Evolutionary conservation across 345 rosid genomes (phyloP).

Genomic region (Hibiscus trionum): DNA sequence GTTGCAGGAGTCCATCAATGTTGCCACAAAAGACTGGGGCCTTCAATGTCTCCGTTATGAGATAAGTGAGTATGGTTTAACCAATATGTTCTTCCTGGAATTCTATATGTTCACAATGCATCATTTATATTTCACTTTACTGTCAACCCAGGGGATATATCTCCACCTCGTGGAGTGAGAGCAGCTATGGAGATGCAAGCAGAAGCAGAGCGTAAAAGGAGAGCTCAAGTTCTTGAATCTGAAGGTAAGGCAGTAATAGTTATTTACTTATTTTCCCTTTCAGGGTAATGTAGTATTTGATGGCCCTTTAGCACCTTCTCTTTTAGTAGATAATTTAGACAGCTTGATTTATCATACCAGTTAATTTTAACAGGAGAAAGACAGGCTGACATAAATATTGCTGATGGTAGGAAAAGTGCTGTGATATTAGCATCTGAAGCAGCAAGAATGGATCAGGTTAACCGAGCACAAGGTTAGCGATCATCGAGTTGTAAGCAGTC

Average conservation of each 20-base stretch:
- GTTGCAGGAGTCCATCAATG: slow-evolving; percentile 78
- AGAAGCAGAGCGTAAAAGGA: slow-evolving; percentile 92
- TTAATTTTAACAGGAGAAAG: slow-evolving; percentile 42
- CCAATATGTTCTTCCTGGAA: neutral
- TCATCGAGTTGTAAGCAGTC: neutral
- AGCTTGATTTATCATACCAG: neutral
- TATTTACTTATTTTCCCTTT: neutral
- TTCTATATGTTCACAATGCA: neutral
- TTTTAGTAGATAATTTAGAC: neutral
- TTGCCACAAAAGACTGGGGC: slow-evolving; percentile 91
- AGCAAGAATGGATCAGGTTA: slow-evolving; percentile 54
- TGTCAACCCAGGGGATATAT: slow-evolving; percentile 68
- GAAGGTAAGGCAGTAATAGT: slow-evolving; percentile 33
- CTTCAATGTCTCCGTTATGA: slow-evolving; percentile 92
- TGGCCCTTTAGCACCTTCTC: neutral
- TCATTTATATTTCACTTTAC: neutral
- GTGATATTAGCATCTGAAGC: slow-evolving; percentile 72
- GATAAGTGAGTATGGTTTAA: slow-evolving; percentile 48
- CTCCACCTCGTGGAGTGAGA: slow-evolving; percentile 87
- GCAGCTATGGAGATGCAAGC: slow-evolving; percentile 99
- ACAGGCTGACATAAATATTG: slow-evolving; percentile 64
- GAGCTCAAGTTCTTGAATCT: slow-evolving; percentile 89
- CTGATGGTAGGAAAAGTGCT: slow-evolving; percentile 70
- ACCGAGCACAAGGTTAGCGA: slow-evolving; percentile 8
- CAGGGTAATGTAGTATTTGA: neutral